These are phyloP conservation scores for Pseudogymnoascus sp. DNA, from an alignment of 2,329 filamentous ascomycete genomes.

Conservation along the genomic window DNA sequence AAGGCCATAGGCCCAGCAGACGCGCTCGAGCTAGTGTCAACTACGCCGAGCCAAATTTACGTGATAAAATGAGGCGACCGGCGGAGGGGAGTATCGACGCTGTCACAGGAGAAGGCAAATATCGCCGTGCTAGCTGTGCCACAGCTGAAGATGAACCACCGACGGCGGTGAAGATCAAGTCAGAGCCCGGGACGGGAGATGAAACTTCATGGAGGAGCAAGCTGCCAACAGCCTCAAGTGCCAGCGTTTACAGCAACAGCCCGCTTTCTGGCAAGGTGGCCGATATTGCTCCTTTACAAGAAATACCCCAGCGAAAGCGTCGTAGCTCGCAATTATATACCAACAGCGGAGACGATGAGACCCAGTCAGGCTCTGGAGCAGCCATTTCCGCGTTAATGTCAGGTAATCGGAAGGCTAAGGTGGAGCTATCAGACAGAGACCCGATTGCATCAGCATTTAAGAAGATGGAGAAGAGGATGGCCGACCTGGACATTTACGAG, in stretches of 20 bases:
- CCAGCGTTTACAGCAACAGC: constrained; percentile 23
- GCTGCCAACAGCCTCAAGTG: constrained; percentile 20
- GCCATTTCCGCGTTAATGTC: constrained; percentile 26
- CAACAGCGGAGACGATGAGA: neutral
- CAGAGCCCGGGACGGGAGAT: constrained; percentile 21
- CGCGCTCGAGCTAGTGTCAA: constrained; percentile 62
- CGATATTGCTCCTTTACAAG: constrained; percentile 21
- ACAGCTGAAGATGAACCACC: constrained; percentile 21
- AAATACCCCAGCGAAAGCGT: constrained; percentile 25
- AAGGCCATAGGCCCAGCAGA: constrained; percentile 56
- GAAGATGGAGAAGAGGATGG: constrained; percentile 16
- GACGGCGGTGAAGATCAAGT: constrained; percentile 19
- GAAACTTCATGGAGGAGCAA: constrained; percentile 24
- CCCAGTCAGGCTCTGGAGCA: constrained; percentile 16
- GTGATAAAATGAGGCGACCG: constrained; percentile 76
- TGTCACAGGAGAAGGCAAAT: constrained; percentile 56
- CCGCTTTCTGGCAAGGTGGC: constrained; percentile 23
- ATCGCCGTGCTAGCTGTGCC: constrained; percentile 20
- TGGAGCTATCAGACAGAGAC: constrained; percentile 20
- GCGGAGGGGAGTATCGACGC: constrained; percentile 70
- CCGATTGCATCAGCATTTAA: constrained; percentile 1
- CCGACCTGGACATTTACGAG: constrained; percentile 25
- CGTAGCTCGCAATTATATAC: constrained; percentile 26
- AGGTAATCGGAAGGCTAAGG: constrained; percentile 22
- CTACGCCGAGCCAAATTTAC: constrained; percentile 74